Base-by-base conservation (phyloP, 2,329 filamentous ascomycete species). In the Aspergillus fijiensis region DNA sequence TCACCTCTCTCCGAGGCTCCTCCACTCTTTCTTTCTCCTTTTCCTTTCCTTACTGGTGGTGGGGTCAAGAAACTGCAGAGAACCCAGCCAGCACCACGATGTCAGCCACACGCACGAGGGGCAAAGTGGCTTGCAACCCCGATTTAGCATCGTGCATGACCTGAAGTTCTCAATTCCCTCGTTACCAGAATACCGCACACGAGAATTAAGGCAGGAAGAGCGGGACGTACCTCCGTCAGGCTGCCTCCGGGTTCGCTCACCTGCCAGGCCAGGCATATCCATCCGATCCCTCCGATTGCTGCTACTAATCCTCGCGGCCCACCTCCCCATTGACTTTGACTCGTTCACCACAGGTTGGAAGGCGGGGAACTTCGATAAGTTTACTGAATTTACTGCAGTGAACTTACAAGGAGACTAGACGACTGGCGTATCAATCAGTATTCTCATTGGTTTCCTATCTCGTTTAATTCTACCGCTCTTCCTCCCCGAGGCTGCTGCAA, bases 371-470 rank as follows among this genome's bases (percentile, higher is more conserved):
- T 16, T 35, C 5, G 27, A 29, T 35, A 16, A 9, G 9, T 9
- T 6, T 29, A 29, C 7, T 9, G 27, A 35, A 35, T 12, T 23
- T 23, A 4, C 23, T 4, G 21, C 21, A 21, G 21, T 12, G 33
- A 16, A 29, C 12, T 35, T 35, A 35, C 33, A 12, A 12, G 14
- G 10, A 29, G 33, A 45, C 39, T 45, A 45, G 39, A 11, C 14
- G 6, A 16, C 31, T 48, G 42, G 42, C 48, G 53, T 55, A 21
- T 27, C 42, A 55, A 55, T 48, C 42, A 33, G 12, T 19, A 21
- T 29, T 55, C 29, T 55, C 29, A 49, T 55, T 59, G 51, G 21
- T 31, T 23, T 55, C 42, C 53, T 55, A 55, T 19, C 27, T 55
- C 52, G 42, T 55, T 27, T 55, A 27, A 7, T 29, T 49, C 39